Evolutionary conservation across 352 stramenopile species (phyloP), one percentile per base, ranked within the genome.

Genomic region (Aphanomyces euteiches): DNA sequence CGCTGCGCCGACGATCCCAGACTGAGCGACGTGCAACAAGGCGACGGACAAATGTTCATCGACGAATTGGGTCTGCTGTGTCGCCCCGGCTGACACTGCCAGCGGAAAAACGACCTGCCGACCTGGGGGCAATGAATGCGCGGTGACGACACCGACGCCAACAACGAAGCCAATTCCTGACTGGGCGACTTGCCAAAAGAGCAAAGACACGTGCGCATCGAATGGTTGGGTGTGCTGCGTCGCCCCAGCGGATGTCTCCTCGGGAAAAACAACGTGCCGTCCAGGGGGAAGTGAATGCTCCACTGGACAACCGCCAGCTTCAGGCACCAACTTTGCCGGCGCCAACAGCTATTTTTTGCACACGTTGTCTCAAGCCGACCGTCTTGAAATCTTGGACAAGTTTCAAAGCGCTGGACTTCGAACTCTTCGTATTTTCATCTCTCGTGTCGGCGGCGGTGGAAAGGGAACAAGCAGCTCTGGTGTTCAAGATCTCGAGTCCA

Each of bases 321-420:
- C 10, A 66, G 37, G 47, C 21, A 7, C 7, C 21, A 40, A 19
- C 19, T 67, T 67, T 56, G 59, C 59, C 3, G 59, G 59, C 21
- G 59, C 59, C 41, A 67, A 67, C 47, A 67, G 59, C 59, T 67
- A 56, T 36, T 67, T 56, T 15, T 36, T 67, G 10, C 59, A 67
- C 37, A 67, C 59, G 41, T 36, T 67, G 19, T 15, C 21, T 12
- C 19, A 21, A 8, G 8, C 15, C 34, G 59, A 67, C 34, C 59
- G 59, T 6, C 41, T 13, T n/a, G 59, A 53, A 28, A 36, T 67
- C 3, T 36, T 67, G 7, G 59, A 67, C 34, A 1, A 67, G 47
- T 41, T 67, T 17, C 48, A 67, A 41, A 15, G 15, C 3, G 36
- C 8, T 36, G 59, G 59, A 7, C 54, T 67, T 36, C 43, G 54